phyloP scores from a whole-genome alignment of 129 eudicot species.

The Oenanthe sinensis region DNA sequence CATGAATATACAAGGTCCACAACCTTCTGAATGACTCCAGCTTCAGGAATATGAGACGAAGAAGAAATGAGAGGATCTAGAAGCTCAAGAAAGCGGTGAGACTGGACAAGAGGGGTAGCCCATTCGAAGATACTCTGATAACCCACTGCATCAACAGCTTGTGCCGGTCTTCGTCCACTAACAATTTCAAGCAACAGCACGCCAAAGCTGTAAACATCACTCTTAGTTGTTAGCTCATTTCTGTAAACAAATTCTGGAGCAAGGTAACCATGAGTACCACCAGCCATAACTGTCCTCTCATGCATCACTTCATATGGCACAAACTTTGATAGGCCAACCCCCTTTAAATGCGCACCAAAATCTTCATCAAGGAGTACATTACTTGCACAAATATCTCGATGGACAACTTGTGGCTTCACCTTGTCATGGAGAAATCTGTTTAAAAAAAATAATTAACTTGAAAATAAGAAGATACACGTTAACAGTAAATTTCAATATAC shows the following conservation, averaged over 20 bases:
- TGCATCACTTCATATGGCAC: conserved; percentile 96
- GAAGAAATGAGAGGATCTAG: conserved; percentile 70
- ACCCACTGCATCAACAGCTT: conserved; percentile 79
- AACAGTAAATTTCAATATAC: not conserved
- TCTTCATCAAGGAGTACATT: conserved; percentile 1
- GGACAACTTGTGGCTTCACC: conserved; percentile 8
- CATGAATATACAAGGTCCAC: conserved; percentile 88
- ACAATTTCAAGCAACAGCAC: conserved; percentile 66
- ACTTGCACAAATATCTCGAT: not conserved
- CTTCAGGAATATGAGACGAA: conserved; percentile 63
- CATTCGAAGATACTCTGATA: conserved; percentile 92
- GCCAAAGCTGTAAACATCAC: conserved; percentile 88
- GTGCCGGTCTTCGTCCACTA: conserved; percentile 83
- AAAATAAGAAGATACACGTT: not conserved
- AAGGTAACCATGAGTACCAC: conserved; percentile 92
- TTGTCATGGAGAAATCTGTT: conserved; percentile 4
- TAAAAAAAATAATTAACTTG: not conserved
- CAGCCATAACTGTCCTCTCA: conserved; percentile 87
- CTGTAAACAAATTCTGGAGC: conserved; percentile 92
- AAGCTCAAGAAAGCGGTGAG: conserved; percentile 69
- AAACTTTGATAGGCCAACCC: conserved; percentile 50
- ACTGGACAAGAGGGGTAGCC: conserved; percentile 90
- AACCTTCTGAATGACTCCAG: conserved; percentile 81
- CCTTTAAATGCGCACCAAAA: not conserved
- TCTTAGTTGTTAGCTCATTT: conserved; percentile 84